A percentile compares a stretch with the other conserved stretches of the same genome.
Evolutionary conservation across 2,329 filamentous ascomycete genomes (phyloP).

Genomic region (Elsinoe ampelina): DNA sequence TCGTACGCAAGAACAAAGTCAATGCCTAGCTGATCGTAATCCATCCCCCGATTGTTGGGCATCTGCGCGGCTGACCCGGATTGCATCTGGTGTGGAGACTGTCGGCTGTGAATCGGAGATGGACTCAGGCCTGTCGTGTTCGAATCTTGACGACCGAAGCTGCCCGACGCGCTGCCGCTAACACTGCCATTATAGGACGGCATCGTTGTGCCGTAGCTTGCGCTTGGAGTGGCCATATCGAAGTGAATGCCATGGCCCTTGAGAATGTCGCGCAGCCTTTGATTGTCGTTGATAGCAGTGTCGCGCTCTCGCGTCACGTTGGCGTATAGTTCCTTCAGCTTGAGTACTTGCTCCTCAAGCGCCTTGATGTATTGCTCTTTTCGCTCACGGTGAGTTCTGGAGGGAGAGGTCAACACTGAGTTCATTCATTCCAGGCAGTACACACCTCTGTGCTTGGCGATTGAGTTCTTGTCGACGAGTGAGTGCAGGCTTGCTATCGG

Average conservation of each 20-base stretch:
- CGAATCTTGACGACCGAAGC: constrained; percentile 42
- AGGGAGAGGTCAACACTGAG: constrained; percentile 11
- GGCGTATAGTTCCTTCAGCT: constrained; percentile 76
- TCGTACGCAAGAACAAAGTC: constrained; percentile 87
- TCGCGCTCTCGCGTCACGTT: constrained; percentile 67
- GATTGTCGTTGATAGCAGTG: constrained; percentile 68
- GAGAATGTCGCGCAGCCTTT: constrained; percentile 57
- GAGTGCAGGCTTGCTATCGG: constrained; percentile 88
- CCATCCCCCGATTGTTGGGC: constrained; percentile 39
- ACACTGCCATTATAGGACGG: constrained; percentile 35
- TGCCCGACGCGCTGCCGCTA: constrained; percentile 52
- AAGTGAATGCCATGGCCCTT: constrained; percentile 50
- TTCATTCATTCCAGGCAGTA: neutral
- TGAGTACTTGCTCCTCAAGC: constrained; percentile 81
- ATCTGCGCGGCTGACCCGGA: constrained; percentile 19
- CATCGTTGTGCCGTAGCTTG: constrained; percentile 24
- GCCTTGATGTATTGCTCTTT: constrained; percentile 95
- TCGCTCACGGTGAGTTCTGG: constrained; percentile 86
- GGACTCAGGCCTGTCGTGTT: constrained; percentile 40
- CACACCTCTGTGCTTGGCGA: constrained; percentile 85
- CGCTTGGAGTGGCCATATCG: constrained; percentile 35
- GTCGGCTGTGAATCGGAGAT: constrained; percentile 26
- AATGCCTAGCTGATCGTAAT: constrained; percentile 76
- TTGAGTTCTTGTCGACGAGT: constrained; percentile 91
- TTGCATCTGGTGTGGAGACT: constrained; percentile 17